Evolutionary conservation across 2,329 filamentous ascomycete species (phyloP).

Genomic region (Purpureocillium takamizusanense): DNA sequence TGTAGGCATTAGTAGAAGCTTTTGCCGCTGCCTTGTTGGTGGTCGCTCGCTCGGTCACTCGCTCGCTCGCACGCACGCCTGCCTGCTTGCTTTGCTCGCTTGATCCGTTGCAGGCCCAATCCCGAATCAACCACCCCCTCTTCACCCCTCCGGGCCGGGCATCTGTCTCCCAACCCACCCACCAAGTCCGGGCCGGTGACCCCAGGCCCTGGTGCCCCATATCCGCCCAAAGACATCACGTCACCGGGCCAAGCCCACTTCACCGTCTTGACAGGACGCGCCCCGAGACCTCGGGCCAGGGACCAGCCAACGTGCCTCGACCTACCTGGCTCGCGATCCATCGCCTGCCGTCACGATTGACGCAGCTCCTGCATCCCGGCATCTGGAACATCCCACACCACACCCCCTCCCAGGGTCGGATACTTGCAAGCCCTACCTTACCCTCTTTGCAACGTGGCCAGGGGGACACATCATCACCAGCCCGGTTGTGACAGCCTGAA

Average conservation of each 20-base stretch:
- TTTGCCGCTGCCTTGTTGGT: too few species aligned
- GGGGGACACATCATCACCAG: slow-evolving; percentile 49
- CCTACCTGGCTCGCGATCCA: slow-evolving; percentile 17
- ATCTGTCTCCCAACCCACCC: slow-evolving; percentile 9
- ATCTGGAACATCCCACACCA: slow-evolving; percentile 29
- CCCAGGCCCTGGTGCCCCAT: background rate
- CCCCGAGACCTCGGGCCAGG: slow-evolving; percentile 27
- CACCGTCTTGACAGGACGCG: background rate
- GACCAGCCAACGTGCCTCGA: slow-evolving; percentile 9
- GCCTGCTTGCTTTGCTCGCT: background rate
- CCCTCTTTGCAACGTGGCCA: slow-evolving; percentile 50
- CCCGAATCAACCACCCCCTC: slow-evolving; percentile 4
- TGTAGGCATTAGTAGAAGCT: too few species aligned
- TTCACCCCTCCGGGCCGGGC: slow-evolving; percentile 7
- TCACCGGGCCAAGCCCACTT: slow-evolving; percentile 28
- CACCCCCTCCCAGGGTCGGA: slow-evolving; percentile 27
- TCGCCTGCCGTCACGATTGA: slow-evolving; percentile 34
- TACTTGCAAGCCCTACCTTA: slow-evolving; percentile 39
- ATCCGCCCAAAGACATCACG: slow-evolving; percentile 13
- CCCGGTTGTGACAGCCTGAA: slow-evolving; percentile 47
- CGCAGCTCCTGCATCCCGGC: slow-evolving; percentile 45
- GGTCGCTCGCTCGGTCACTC: background rate
- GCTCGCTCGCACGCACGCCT: background rate
- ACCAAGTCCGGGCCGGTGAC: background rate
- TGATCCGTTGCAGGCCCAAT: background rate